These are phyloP conservation scores for Colletotrichum sp. DNA, from an alignment of 2,329 filamentous ascomycete genomes.

Conservation along the genomic window DNA sequence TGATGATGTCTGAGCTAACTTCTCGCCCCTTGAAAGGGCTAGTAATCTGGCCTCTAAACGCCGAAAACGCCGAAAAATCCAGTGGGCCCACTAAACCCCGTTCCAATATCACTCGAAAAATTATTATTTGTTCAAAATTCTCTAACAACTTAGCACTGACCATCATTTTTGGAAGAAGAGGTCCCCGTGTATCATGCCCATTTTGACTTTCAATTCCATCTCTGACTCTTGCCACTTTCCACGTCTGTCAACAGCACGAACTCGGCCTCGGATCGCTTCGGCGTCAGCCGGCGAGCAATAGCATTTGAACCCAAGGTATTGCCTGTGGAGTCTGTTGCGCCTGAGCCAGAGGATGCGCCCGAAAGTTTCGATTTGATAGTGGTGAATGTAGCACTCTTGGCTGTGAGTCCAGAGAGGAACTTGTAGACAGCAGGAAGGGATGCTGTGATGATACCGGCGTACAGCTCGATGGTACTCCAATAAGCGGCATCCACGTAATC, in stretches of 20 bases:
- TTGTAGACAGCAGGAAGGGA: conserved; percentile 9
- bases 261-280: neutral
- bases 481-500: conserved; percentile 4
- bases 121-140: no score
- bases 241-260: neutral
- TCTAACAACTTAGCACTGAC: no score
- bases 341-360: neutral
- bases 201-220: no score
- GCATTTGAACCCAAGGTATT: neutral
- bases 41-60: no score
- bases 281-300: neutral
- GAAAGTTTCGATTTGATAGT: neutral
- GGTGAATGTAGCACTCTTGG: neutral
- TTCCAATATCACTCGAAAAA: no score
- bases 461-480: conserved; percentile 18
- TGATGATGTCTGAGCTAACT: no score
- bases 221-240: neutral
- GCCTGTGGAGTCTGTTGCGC: neutral
- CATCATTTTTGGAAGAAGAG: no score
- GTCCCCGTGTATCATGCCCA: no score
- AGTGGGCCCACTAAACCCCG: no score
- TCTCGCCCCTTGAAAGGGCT: no score
- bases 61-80: no score
- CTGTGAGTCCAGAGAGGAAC: neutral
- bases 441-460: neutral